phyloP scores from a whole-genome alignment of 225 moss, liverwort and hornwort genomes.

The Bryum argenteum region DNA sequence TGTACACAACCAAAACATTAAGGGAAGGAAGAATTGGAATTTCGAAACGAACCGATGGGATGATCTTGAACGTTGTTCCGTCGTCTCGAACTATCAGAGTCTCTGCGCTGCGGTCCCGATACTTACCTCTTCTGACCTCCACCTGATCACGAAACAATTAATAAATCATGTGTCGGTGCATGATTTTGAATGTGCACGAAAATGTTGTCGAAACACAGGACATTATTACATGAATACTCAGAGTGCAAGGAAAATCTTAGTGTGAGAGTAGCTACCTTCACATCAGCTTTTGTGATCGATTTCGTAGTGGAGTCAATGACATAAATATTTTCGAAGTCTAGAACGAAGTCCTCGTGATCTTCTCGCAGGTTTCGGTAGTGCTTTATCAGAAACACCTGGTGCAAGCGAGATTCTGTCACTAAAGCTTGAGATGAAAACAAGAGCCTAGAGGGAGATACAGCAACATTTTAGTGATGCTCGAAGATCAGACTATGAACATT shows the following conservation, averaged over 20 bases:
- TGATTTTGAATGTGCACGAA: no score
- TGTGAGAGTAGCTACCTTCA: constrained; percentile 52
- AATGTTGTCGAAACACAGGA: no score
- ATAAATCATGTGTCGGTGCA: neutral
- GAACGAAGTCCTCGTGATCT: constrained; percentile 70
- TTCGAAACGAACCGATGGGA: constrained; percentile 56
- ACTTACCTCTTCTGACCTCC: constrained; percentile 84
- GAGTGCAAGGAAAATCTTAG: neutral
- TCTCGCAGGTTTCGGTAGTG: constrained; percentile 79
- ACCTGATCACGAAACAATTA: constrained; percentile 47
- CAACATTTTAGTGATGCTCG: neutral
- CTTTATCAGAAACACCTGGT: constrained; percentile 83
- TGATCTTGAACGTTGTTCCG: constrained; percentile 78
- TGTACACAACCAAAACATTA: neutral
- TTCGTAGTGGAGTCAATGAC: constrained; percentile 76
- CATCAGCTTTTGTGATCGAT: constrained; percentile 83
- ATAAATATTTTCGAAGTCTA: constrained; percentile 91
- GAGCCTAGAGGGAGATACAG: neutral
- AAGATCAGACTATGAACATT: constrained; percentile 12
- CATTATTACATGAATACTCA: neutral
- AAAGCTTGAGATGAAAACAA: constrained; percentile 21
- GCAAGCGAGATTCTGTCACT: constrained; percentile 15
- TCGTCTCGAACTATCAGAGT: constrained; percentile 85
- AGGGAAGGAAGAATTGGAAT: constrained; percentile 1
- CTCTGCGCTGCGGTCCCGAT: constrained; percentile 76